phyloP scores from a whole-genome alignment of 2,329 filamentous ascomycete genomes.

The Alternaria incomplexa region DNA sequence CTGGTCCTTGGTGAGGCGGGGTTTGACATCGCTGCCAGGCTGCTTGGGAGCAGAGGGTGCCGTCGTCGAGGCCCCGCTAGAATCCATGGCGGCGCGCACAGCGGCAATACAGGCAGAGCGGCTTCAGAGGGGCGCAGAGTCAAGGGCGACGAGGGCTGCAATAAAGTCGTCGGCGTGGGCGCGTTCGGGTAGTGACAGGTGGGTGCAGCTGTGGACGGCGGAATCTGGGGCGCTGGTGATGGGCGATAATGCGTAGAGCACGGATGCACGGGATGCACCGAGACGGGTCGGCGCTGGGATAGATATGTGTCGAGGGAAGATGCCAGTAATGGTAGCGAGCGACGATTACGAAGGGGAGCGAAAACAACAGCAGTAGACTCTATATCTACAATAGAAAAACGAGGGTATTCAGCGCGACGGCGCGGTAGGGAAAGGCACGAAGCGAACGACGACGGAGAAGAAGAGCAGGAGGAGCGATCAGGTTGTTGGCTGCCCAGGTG shows the following conservation, averaged over 20 bases:
- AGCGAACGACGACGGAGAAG: slow-evolving; percentile 15
- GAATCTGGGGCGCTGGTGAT: slow-evolving; percentile 5
- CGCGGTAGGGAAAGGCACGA: slow-evolving; percentile 13
- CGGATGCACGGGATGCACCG: slow-evolving; percentile 23
- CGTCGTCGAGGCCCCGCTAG: slow-evolving; percentile 29
- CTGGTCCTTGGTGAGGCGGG: slow-evolving; percentile 60
- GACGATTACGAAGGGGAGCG: slow-evolving; percentile 3
- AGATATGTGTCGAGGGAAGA: neutral
- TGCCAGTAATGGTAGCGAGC: slow-evolving; percentile 16
- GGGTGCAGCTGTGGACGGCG: neutral
- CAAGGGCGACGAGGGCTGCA: neutral
- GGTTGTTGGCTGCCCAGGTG: slow-evolving; percentile 9
- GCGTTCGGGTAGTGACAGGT: slow-evolving; percentile 10
- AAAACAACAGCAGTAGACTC: neutral
- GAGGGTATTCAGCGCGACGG: slow-evolving; percentile 13
- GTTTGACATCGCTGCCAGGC: slow-evolving; percentile 54
- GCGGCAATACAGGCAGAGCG: slow-evolving; percentile 17
- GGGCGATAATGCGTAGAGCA: slow-evolving; percentile 18
- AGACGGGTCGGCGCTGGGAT: slow-evolving; percentile 6
- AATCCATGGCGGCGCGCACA: slow-evolving; percentile 39
- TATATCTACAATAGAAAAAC: slow-evolving; percentile 10
- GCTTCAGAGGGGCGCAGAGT: slow-evolving; percentile 9
- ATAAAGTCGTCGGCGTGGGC: neutral
- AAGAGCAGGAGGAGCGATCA: slow-evolving; percentile 8
- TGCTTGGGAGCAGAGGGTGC: slow-evolving; percentile 28